These are phyloP conservation scores for Cyberlindnera veronae DNA, from an alignment of 805 yeast genomes.

Conservation along the genomic window DNA sequence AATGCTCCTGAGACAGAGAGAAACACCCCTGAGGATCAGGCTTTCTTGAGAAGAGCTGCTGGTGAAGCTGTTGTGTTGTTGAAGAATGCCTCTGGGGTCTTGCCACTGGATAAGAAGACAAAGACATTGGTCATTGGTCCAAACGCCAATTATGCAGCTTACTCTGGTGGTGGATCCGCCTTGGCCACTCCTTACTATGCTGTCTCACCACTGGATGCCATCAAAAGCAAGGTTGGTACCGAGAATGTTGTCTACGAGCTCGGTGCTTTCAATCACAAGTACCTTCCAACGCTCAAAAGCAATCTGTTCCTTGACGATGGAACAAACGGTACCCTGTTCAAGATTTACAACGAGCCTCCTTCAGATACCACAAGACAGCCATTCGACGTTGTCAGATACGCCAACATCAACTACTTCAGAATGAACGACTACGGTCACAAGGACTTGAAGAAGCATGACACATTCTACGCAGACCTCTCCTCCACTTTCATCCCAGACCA, in stretches of 20 bases:
- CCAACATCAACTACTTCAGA: conserved; percentile 20
- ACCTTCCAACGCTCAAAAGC: conserved; percentile 30
- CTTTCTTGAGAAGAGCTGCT: conserved; percentile 40
- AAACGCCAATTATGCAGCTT: conserved; percentile 46
- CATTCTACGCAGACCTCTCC: conserved; percentile 43
- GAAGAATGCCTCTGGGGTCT: conserved; percentile 45
- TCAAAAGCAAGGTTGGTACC: conserved; percentile 28
- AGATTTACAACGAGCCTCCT: conserved; percentile 24
- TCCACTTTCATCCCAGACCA: conserved; percentile 43
- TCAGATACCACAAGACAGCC: conserved; percentile 22
- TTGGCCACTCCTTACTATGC: conserved; percentile 45
- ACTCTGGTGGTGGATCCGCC: conserved; percentile 65
- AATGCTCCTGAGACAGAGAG: conserved; percentile 36
- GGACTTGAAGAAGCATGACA: conserved; percentile 18
- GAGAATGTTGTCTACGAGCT: conserved; percentile 25
- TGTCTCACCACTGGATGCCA: conserved; percentile 47
- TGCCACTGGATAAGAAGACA: conserved; percentile 45
- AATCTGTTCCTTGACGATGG: conserved; percentile 13
- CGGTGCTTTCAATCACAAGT: conserved; percentile 35
- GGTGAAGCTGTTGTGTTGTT: conserved; percentile 53
- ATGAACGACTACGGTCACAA: conserved; percentile 26
- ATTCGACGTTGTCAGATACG: conserved; percentile 28
- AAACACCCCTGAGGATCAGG: conserved; percentile 40
- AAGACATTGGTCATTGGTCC: conserved; percentile 57
- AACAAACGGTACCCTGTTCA: conserved; percentile 24